Evolutionary conservation across 140 eudicot genomes (phyloP), one percentile per base, ranked within the genome.

Genomic region (Oenanthe javanica): DNA sequence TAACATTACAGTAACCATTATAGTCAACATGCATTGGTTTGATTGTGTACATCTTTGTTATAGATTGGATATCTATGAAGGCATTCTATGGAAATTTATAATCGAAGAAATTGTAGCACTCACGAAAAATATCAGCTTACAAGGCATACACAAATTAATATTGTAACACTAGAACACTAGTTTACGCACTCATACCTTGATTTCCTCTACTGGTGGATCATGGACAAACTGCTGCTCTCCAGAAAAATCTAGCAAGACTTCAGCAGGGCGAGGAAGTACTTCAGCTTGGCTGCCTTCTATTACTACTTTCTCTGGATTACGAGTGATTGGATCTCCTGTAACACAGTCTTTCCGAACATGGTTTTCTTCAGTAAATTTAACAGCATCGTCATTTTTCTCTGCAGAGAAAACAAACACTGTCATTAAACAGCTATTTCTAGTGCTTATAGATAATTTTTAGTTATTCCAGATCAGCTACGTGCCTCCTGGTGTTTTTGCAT

Each of bases 251-350:
- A 55, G 14, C 72, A 66, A 47, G 67, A 82, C 81, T 42, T 31
- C 42, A 79, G 76, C 38, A n/a, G 64, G 80, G 69, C 19, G 82
- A 72, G 51, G 15, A 72, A 76, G 36, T 51, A 70, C 67, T 86
- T 82, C 77, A 76, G 77, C 82, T 77, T 21, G 81, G 69, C 84
- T 79, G 84, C 54, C 73, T 36, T 80, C 84, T 66, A 55, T 74
- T 50, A 54, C 80, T 75, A 81, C 77, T 81, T 86, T 79, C 21
- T 85, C 88, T 86, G 87, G 87, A 69, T 86, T 87, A 70, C 81
- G 42, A 80, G 87, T 78, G 47, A 84, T 75, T 80, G 77, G 81
- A 76, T 78, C 83, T 71, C 77, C 72, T 55, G 76, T 63, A 61
- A 63, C 83, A 81, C 45, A 61, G 77, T 81, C 87, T 74, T 74